phyloP scores from a whole-genome alignment of 805 yeast species.

The Saccharomyces kudriavzevii region DNA sequence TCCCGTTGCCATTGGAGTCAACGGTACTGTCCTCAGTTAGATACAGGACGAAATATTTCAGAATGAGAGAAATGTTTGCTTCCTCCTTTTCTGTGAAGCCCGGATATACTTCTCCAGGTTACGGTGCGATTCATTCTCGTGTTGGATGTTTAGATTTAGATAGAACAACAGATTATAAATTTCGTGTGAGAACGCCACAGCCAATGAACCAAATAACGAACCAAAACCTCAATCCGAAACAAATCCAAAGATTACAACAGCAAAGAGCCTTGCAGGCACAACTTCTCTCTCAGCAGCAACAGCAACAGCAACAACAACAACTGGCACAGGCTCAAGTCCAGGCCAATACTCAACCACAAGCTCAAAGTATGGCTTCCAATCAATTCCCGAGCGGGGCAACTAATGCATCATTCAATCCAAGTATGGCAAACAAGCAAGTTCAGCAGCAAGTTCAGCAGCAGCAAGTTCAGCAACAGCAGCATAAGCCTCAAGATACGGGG shows the following conservation, averaged over 20 bases:
- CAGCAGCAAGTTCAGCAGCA: slow-evolving; percentile 6
- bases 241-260: slow-evolving; percentile 20
- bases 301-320: slow-evolving; percentile 22
- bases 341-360: neutral
- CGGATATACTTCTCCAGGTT: slow-evolving; percentile 48
- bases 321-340: slow-evolving; percentile 7
- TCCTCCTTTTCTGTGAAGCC: slow-evolving; percentile 43
- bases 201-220: slow-evolving; percentile 19
- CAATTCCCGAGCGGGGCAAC: neutral
- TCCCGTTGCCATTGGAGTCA: slow-evolving; percentile 77
- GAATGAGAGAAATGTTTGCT: slow-evolving; percentile 93
- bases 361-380: neutral
- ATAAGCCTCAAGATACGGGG: slow-evolving; percentile 15
- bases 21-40: slow-evolving; percentile 63
- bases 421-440: neutral
- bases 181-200: slow-evolving; percentile 45
- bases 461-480: slow-evolving; percentile 8
- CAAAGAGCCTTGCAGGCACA: slow-evolving; percentile 25
- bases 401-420: neutral
- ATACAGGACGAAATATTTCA: slow-evolving; percentile 62
- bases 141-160: slow-evolving; percentile 73
- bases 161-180: slow-evolving; percentile 55
- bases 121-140: slow-evolving; percentile 44
- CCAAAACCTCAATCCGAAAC: slow-evolving; percentile 18
- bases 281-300: slow-evolving; percentile 22